Base-by-base conservation (phyloP, 108 stramenopile species). In the Fragilaria crotonensis region DNA sequence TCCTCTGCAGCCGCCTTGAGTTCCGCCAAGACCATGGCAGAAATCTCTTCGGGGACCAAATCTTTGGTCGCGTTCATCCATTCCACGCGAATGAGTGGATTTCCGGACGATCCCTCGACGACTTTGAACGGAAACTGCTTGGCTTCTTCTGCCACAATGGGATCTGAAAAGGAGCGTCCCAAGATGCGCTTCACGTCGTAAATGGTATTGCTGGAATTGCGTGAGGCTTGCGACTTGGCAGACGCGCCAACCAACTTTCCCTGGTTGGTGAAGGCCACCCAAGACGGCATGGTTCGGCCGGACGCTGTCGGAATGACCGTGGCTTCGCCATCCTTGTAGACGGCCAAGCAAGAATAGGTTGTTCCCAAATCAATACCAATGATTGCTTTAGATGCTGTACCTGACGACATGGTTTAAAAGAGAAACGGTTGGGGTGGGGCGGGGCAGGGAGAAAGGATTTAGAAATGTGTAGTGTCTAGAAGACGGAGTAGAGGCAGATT, bases 231-330 rank as follows among this genome's bases (percentile, higher is more conserved):
- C 28, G 68, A 30, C 70, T 84, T 84, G 60, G 83, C 83, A 18
- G 83, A 67, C 9, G 47, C 52, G 1, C 83, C 83, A 23, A 84
- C 77, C 14, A 84, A 33, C 19, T 79, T 77, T 2, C 75, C 83
- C 21, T 64, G 60, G 3, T 60, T 25, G 19, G 75, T 76, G 79
- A 88, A 92, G 50, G 84, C 80, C 20, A 92, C 90, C 77, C 87
- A 92, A 3, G 86, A 88, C n/a, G 90, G 90, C 45, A 83, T 87
- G 45, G 86, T 91, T 30, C 89, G 72, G 50, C 90, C 90, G 51
- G 85, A 83, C 45, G 86, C 78, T 44, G 85, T 87, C 66, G 84
- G 81, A 52, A 86, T 85, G 19, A 90, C 84, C 71, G 87, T 78
- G 21, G 72, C 78, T 48, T 79, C 59, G 4, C 59, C 46, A 58